Evolutionary conservation across 169 alveolate species (phyloP).

Genomic region (Hammondia hammondi): DNA sequence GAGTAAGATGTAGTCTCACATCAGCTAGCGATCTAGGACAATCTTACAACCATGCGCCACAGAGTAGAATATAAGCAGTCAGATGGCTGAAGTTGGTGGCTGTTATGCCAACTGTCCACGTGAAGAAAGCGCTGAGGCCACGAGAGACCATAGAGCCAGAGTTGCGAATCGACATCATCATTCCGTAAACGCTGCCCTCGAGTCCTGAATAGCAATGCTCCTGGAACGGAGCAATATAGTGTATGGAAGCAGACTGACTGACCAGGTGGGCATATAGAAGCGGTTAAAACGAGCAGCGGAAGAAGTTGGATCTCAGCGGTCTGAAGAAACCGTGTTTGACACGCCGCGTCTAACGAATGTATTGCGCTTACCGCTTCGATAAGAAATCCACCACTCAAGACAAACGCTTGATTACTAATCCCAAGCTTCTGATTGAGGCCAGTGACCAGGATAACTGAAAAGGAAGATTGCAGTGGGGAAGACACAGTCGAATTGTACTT

Average conservation of each 20-base stretch:
- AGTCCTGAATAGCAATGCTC: constrained; percentile 77
- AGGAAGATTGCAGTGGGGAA: not conserved
- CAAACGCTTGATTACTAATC: constrained; percentile 91
- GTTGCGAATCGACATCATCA: constrained; percentile 92
- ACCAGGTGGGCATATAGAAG: constrained; percentile 93
- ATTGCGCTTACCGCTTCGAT: constrained; percentile 89
- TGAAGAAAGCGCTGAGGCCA: constrained; percentile 91
- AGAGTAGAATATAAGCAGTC: constrained; percentile 88
- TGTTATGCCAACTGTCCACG: constrained; percentile 89
- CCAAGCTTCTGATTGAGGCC: constrained; percentile 87
- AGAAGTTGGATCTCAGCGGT: constrained; percentile 88
- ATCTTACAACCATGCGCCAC: constrained; percentile 79
- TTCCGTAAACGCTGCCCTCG: constrained; percentile 96
- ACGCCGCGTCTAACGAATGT: constrained; percentile 47
- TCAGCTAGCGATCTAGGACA: not conserved
- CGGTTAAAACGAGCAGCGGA: constrained; percentile 94
- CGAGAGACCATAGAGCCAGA: constrained; percentile 91
- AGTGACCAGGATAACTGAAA: constrained; percentile 87
- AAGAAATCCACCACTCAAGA: constrained; percentile 90
- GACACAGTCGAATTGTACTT: not conserved
- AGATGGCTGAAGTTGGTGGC: constrained; percentile 88
- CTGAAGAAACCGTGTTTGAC: constrained; percentile 25
- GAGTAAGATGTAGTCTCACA: not conserved
- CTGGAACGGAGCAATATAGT: not conserved
- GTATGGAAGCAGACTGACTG: not conserved